A percentile compares a stretch with the other conserved stretches of the same genome.
These are phyloP conservation scores for Termitomyces titanicus DNA, from an alignment of 768 basidiomycete genomes.

Conservation along the genomic window DNA sequence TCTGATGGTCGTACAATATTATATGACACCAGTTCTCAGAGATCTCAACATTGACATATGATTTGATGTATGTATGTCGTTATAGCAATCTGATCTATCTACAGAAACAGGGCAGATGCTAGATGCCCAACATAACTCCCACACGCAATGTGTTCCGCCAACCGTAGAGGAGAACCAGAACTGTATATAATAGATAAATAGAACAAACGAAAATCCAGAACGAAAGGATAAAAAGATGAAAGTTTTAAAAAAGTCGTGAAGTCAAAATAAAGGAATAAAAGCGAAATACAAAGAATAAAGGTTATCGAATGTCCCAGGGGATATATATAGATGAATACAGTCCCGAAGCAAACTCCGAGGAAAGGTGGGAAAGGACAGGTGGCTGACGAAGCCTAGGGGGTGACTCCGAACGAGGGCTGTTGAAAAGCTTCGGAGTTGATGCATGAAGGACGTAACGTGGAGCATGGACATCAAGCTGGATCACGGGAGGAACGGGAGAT, in stretches of 20 bases:
- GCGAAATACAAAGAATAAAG: neutral
- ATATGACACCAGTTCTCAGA: too few species aligned
- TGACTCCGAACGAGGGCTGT: neutral
- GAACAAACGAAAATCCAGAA: neutral
- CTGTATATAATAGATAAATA: constrained; percentile 7
- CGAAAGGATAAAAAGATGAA: neutral
- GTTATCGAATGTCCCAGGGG: constrained; percentile 3
- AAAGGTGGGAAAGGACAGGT: neutral
- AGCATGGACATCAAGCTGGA: constrained; percentile 7
- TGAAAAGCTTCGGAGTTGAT: constrained; percentile 6
- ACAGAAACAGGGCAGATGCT: neutral
- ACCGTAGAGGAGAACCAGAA: neutral
- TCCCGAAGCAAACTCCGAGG: constrained; percentile 5
- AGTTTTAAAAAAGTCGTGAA: neutral
- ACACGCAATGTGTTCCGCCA: neutral
- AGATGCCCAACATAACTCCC: neutral
- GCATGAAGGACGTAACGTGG: constrained; percentile 5
- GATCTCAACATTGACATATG: too few species aligned
- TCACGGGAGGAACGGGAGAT: constrained; percentile 1
- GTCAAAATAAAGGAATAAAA: neutral
- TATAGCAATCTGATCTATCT: neutral
- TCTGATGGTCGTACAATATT: too few species aligned
- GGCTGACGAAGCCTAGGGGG: neutral
- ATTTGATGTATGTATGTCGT: neutral
- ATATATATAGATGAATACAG: constrained; percentile 6